phyloP scores from a whole-genome alignment of 75 land plant genomes.

The Larix kaempferi region DNA sequence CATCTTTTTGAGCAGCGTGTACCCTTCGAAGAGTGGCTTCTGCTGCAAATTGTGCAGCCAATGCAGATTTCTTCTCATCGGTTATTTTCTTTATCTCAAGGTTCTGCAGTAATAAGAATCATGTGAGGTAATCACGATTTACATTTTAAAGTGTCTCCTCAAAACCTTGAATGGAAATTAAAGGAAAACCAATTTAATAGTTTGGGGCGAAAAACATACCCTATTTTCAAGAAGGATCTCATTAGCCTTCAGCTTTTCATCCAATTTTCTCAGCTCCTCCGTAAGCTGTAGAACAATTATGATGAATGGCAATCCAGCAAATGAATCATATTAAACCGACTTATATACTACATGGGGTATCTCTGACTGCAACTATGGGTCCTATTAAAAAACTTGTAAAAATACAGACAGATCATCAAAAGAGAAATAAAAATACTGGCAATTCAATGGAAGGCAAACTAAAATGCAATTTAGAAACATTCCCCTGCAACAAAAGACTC shows the following conservation, averaged over 20 bases:
- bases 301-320: background rate
- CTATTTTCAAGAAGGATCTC: constrained; percentile 76
- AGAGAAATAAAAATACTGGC: background rate
- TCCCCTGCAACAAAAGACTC: background rate
- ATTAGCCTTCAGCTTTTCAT: constrained; percentile 71
- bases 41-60: constrained; percentile 98
- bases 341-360: background rate
- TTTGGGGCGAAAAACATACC: constrained; percentile 32
- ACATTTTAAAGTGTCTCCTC: constrained; percentile 1
- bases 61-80: constrained; percentile 95
- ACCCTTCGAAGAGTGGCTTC: constrained; percentile 95
- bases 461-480: background rate
- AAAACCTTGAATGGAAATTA: constrained; percentile 1
- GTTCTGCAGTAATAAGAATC: constrained; percentile 42
- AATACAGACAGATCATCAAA: background rate
- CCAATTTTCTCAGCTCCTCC: constrained; percentile 68
- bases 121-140: background rate
- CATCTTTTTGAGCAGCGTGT: constrained; percentile 97
- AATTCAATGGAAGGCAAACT: background rate
- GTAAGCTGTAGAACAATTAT: constrained; percentile 32
- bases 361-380: background rate
- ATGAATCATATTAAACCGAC: background rate
- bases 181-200: background rate
- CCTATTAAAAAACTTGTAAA: background rate
- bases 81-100: constrained; percentile 88